phyloP scores from a whole-genome alignment of 352 stramenopile genomes.

The Phytophthora vignae region DNA sequence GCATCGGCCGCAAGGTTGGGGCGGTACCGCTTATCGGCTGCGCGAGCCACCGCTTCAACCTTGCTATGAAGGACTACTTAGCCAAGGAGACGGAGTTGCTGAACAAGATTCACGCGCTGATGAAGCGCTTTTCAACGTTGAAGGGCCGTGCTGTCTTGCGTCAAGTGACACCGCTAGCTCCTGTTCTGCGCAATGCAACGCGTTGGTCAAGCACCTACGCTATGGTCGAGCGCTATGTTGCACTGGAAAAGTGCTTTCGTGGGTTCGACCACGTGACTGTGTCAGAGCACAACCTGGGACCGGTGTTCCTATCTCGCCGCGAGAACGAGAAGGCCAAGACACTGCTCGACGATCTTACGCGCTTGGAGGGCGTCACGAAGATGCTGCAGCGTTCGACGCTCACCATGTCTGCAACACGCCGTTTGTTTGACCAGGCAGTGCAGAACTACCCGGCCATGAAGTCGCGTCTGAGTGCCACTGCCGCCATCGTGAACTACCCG shows the following conservation, averaged over 20 bases:
- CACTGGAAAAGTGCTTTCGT: not conserved
- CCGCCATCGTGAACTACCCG: not conserved
- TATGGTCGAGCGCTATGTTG: slow-evolving; percentile 5
- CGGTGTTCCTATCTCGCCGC: not conserved
- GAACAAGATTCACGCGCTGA: not conserved
- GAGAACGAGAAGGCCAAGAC: not conserved
- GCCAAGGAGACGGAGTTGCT: not conserved
- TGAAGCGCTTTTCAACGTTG: slow-evolving; percentile 1
- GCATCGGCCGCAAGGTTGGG: not conserved
- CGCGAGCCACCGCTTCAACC: slow-evolving; percentile 11
- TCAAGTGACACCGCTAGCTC: not conserved
- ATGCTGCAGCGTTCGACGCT: not conserved
- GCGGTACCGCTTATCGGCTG: slow-evolving; percentile 8
- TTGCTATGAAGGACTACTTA: slow-evolving; percentile 1
- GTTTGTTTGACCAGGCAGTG: not conserved
- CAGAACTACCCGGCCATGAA: not conserved
- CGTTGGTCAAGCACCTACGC: slow-evolving; percentile 1
- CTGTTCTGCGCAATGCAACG: slow-evolving; percentile 2
- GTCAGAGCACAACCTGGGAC: not conserved
- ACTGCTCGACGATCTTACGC: not conserved
- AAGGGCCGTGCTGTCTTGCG: slow-evolving; percentile 5
- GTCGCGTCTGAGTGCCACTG: not conserved
- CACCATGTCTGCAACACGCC: not conserved
- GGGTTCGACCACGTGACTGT: not conserved
- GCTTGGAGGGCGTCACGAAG: slow-evolving; percentile 3